Evolutionary conservation across 768 basidiomycete species (phyloP), one percentile per base, ranked within the genome.

Genomic region (Omphalotus guepiniiformis): DNA sequence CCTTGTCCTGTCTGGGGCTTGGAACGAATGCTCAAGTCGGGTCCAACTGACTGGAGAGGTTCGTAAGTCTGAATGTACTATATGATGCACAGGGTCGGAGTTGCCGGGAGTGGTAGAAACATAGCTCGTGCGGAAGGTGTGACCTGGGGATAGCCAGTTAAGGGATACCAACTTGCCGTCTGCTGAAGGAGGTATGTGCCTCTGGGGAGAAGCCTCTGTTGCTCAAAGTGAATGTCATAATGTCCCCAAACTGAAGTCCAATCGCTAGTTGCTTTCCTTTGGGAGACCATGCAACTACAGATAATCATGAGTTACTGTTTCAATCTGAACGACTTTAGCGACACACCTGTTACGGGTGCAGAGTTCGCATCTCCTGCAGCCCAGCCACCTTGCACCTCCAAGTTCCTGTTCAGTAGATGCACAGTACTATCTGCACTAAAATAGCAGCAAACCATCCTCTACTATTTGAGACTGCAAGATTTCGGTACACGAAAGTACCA

Each of bases 231-330:
- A 80, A 90, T 0, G 85, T 81, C 34, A 87, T 60, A 32, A 91
- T 82, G 45, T 85, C 83, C 2, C 88, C 88, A 16, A 71, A 74
- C 53, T 76, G 76, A 13, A 89, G 65, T 19, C 84, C 89, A 39
- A 92, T 76, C 1, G 86, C 87, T 34, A 92, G 70, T 47, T 91
- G 88, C 59, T 88, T 92, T 37, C 88, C 89, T 61, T 88, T 89
- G 1, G 88, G 85, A 3, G 88, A 91, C 88, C 89, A 92, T 11
- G 85, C 78, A 7, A 84, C 89, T 91, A 48, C 9, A 43, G 37
- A 43, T 85, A 16, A 7, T 29, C 53, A 50, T 39, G 55, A 23
- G 21, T 40, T 25, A 53, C 47, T 26, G 36, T 44, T 38, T 27
- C 1, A 2, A 3, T 25, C 27, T 13, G 42, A 21, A 39, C 28